Evolutionary conservation across 2,329 filamentous ascomycete species (phyloP), one percentile per base, ranked within the genome.

Genomic region (Rasamsonia emersonii): DNA sequence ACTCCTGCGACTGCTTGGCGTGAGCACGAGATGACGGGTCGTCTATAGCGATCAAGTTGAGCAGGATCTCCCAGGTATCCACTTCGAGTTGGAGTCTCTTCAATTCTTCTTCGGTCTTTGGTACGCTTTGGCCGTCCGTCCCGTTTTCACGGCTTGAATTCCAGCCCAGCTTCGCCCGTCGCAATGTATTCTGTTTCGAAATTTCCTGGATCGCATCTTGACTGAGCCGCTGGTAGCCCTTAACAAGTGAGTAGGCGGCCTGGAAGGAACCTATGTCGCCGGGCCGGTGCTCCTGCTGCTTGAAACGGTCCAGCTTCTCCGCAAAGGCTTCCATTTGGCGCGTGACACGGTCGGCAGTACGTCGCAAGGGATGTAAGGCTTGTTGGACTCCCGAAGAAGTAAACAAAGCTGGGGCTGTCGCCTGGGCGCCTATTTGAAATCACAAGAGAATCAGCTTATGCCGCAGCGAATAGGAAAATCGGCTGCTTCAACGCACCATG

Each of bases 271-370:
- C 69, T 37, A 81, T 75, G 18, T 68, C 54, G 29, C 42, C 60
- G 41, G 39, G 64, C 51, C 42, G 68, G 59, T 44, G 64, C 49
- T 47, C 65, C 46, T 56, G 69, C 45, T 49, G 78, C 60, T 65
- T 71, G 56, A 86, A 89, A 33, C 77, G 72, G 60, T 95, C 88
- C 14, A 95, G 71, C 31, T 76, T 75, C 51, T 82, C 80, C 21
- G 88, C 86, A 53, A 95, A 95, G 26, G 77, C 72, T 61, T 94
- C 86, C 37, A 93, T 84, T 58, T 94, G 86, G 40, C 79, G 76
- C 30, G 82, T 82, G 18, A 84, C 77, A 25, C 74, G 71, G 43
- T 84, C 74, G 38, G 76, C 77, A 45, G 77, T 75, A 42, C 73
- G 68, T 53, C 75, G 74, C 42, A 82, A 61, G 11, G 75, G 75